These are phyloP conservation scores for Kuraishia capsulata DNA, from an alignment of 805 yeast genomes.

Conservation along the genomic window DNA sequence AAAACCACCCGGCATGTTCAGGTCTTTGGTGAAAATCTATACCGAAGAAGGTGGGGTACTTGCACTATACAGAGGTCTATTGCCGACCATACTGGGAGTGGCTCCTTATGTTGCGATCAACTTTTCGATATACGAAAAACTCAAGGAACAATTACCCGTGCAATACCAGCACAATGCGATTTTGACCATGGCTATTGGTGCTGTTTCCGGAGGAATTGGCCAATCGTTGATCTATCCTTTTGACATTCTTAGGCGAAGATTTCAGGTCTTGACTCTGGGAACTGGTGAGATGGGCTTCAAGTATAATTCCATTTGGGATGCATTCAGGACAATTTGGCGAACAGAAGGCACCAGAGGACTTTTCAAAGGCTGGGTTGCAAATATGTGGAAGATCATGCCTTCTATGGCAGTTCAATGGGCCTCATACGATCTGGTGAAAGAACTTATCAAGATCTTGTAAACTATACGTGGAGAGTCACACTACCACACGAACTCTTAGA, in stretches of 20 bases:
- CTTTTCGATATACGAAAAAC: constrained; percentile 79
- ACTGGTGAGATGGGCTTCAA: constrained; percentile 71
- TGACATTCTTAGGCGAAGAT: constrained; percentile 79
- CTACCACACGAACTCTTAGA: too few relatives aligned
- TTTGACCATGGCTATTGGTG: constrained; percentile 70
- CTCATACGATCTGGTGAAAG: constrained; percentile 66
- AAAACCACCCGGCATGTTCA: constrained; percentile 65
- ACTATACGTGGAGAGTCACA: too few relatives aligned
- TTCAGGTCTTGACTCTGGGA: constrained; percentile 84
- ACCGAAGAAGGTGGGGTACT: constrained; percentile 69
- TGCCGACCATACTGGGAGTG: constrained; percentile 90
- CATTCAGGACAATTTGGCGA: constrained; percentile 57
- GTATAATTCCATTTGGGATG: constrained; percentile 70
- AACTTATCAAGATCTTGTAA: constrained; percentile 12
- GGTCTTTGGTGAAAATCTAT: constrained; percentile 51
- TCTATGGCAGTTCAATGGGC: constrained; percentile 96
- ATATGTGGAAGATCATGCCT: constrained; percentile 83
- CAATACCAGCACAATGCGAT: constrained; percentile 20
- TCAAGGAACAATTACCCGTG: constrained; percentile 47
- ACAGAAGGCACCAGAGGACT: constrained; percentile 69
- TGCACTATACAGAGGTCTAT: constrained; percentile 76
- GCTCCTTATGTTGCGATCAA: constrained; percentile 95
- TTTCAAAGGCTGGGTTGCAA: constrained; percentile 70
- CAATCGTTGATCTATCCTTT: constrained; percentile 89
- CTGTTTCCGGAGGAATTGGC: constrained; percentile 79